These are phyloP conservation scores for Hypsizygus ulmarius DNA, from an alignment of 1,284 basidiomycete genomes.

Conservation along the genomic window DNA sequence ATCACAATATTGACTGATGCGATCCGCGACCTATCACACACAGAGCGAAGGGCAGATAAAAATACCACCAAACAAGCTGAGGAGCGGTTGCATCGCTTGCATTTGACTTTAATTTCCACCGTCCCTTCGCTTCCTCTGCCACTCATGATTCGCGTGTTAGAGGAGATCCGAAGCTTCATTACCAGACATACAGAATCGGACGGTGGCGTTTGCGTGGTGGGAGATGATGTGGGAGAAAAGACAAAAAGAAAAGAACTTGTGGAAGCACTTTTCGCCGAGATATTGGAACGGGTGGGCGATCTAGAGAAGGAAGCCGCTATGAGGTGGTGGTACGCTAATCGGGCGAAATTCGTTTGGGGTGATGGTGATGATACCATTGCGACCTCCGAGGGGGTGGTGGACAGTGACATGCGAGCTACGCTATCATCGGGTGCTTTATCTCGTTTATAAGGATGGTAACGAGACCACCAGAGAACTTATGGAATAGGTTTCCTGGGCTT, in stretches of 20 bases:
- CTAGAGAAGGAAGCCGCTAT: conserved; percentile 61
- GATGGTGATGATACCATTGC: background rate
- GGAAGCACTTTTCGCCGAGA: conserved; percentile 54
- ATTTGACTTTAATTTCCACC: conserved; percentile 56
- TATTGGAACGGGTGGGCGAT: conserved; percentile 62
- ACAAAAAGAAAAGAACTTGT: conserved; percentile 46
- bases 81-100: conserved; percentile 50
- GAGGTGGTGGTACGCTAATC: conserved; percentile 60
- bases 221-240: conserved; percentile 18
- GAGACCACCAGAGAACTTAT: background rate
- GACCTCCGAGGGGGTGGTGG: conserved; percentile 11
- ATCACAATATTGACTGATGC: conserved; percentile 49
- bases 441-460: conserved; percentile 22
- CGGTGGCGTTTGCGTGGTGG: conserved; percentile 15
- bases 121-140: conserved; percentile 54
- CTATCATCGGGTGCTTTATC: conserved; percentile 17
- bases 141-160: conserved; percentile 53
- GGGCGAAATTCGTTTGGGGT: conserved; percentile 7
- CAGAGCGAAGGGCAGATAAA: conserved; percentile 17
- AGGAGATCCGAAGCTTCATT: conserved; percentile 42
- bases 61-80: conserved; percentile 13
- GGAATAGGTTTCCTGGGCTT: background rate
- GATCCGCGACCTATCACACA: conserved; percentile 30
- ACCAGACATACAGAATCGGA: conserved; percentile 18
- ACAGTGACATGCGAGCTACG: conserved; percentile 11